Evolutionary conservation across 768 basidiomycete species (phyloP).

Genomic region (Termitomyces sp.): DNA sequence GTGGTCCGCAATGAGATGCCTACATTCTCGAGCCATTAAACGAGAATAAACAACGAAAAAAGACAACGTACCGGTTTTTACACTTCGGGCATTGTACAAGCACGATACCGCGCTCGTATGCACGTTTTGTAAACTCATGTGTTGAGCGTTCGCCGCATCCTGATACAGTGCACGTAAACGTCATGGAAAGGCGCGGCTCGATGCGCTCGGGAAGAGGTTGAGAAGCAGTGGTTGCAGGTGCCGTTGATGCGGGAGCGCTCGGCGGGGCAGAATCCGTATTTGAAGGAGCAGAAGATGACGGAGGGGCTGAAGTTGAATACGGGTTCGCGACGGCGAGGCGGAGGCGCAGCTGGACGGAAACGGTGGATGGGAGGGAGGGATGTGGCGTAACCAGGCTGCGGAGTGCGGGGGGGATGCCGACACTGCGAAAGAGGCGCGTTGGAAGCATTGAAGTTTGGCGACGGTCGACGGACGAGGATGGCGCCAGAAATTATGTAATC

Average conservation of each 20-base stretch:
- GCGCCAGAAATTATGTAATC: neutral
- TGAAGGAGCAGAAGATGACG: neutral
- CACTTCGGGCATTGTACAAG: conserved; percentile 90
- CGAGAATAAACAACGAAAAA: neutral
- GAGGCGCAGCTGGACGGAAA: conserved; percentile 29
- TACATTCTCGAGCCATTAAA: conserved; percentile 19
- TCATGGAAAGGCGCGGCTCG: conserved; percentile 66
- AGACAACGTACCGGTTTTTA: conserved; percentile 66
- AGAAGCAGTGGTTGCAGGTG: conserved; percentile 11
- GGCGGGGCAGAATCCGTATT: neutral
- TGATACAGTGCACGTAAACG: conserved; percentile 81
- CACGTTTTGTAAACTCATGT: conserved; percentile 79
- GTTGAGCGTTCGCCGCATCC: conserved; percentile 74
- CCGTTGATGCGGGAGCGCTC: neutral
- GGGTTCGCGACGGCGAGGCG: conserved; percentile 19
- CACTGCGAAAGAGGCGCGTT: conserved; percentile 39
- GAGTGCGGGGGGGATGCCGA: conserved; percentile 37
- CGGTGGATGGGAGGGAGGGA: conserved; percentile 26
- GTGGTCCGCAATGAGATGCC: conserved; percentile 86
- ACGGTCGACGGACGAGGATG: neutral
- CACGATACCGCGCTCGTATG: conserved; percentile 87
- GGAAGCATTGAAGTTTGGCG: conserved; percentile 36
- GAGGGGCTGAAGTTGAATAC: conserved; percentile 6
- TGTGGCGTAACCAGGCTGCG: conserved; percentile 33
- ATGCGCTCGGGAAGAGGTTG: conserved; percentile 32